Evolutionary conservation across 176 grass and related monocot genomes (phyloP).

Genomic region (Alloteropsis semialata): DNA sequence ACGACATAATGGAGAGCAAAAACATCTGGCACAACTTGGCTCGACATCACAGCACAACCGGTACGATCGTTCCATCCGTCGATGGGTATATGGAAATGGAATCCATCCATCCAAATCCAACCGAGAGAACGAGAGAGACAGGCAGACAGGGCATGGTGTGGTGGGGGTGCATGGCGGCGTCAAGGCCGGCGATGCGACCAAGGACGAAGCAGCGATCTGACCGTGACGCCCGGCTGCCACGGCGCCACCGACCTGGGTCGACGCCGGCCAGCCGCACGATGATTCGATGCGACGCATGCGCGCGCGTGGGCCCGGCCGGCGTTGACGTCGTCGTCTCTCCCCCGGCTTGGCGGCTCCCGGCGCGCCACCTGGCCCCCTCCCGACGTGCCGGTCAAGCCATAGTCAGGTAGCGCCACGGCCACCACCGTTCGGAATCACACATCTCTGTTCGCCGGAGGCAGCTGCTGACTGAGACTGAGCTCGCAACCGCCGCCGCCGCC

Average conservation of each 20-base stretch:
- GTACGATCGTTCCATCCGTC: not conserved
- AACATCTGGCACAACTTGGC: not conserved
- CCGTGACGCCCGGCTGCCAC: not conserved
- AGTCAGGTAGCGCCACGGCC: not conserved
- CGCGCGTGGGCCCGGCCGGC: not conserved
- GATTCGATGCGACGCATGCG: not conserved
- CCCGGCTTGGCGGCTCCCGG: not conserved
- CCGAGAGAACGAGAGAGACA: not conserved
- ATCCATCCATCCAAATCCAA: not conserved
- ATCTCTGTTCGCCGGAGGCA: not conserved
- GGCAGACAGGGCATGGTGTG: not conserved
- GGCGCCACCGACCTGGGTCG: constrained; percentile 5
- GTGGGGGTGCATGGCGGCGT: constrained; percentile 17
- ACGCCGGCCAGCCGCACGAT: constrained; percentile 12
- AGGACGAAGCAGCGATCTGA: not conserved
- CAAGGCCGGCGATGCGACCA: constrained; percentile 1
- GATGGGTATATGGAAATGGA: not conserved
- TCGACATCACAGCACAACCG: not conserved
- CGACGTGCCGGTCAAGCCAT: not conserved
- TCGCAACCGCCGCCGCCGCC: not conserved
- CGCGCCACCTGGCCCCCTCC: not conserved
- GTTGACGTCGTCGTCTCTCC: not conserved
- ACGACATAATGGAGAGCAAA: too few species aligned
- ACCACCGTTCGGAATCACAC: not conserved
- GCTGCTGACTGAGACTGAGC: not conserved